Evolutionary conservation across 129 eudicot genomes (phyloP), one percentile per base, ranked within the genome.

Genomic region (Ambrosia trifida): DNA sequence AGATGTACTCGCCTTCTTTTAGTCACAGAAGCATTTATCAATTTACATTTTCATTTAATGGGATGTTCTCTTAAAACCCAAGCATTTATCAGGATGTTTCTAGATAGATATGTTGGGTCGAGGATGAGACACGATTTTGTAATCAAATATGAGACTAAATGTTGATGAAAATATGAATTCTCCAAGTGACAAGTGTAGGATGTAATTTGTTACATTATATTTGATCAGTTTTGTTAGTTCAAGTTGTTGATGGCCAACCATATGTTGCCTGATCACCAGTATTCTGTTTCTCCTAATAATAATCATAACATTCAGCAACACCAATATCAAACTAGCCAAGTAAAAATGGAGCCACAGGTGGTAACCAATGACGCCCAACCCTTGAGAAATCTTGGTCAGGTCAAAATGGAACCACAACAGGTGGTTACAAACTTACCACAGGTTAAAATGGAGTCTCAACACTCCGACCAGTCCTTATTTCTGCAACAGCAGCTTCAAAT

Each of bases 401-500:
- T 95, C 13, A 95, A 95, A 80, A 24, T 90, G 84, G 99, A 95
- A 78, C 79, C 94, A 7, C 97, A 87, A 60, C 96, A 87, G 54
- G 61, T 89, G 57, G 88, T 88, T 88, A 84, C 96, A 74, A 78
- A 80, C 78, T 16, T 89, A 82, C 82, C 92, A 9, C 74, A 85
- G 20, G 90, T 93, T 0, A 93, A 93, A 63, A 80, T 93, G 95
- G 98, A 89, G 66, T 86, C 88, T 7, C 97, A 93, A 77, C 91
- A 93, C 64, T 81, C 91, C 10, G 96, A 87, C 44, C 89, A 73
- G 14, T 91, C 91, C 32, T 60, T 87, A 52, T 88, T 81, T 67
- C 61, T 83, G 40, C 87, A 86, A 19, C 75, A 81, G 35, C 75
- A 81, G 35, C 88, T 94, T 74, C 91, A 88, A 3, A 83, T 94